Conservation (phyloP, 768 basidiomycete genomes). For the Pholiota microspora region DNA sequence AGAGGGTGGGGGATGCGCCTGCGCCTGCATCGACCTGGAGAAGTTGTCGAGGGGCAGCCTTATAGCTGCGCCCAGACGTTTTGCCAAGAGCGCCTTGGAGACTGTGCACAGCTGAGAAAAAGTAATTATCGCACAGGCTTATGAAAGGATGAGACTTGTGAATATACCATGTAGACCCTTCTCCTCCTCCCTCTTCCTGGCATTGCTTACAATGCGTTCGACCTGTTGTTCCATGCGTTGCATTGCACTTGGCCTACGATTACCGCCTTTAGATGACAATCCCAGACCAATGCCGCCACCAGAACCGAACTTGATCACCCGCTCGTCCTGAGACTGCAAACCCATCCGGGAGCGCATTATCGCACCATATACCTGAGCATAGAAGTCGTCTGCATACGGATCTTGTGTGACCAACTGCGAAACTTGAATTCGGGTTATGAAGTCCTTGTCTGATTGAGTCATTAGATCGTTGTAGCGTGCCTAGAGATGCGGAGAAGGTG, state of each 20-base stretch:
- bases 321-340: constrained; percentile 67
- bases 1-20: constrained; percentile 40
- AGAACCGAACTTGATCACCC: constrained; percentile 82
- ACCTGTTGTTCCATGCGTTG: constrained; percentile 94
- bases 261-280: constrained; percentile 62
- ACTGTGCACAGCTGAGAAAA: constrained; percentile 57
- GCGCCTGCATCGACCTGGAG: constrained; percentile 76
- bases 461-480: constrained; percentile 92
- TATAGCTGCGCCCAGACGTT: constrained; percentile 90
- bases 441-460: constrained; percentile 99
- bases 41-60: constrained; percentile 94
- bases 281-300: constrained; percentile 87
- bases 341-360: constrained; percentile 79
- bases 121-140: not conserved
- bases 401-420: constrained; percentile 97
- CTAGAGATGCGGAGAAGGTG: constrained; percentile 38
- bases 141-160: not conserved
- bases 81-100: constrained; percentile 93
- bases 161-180: constrained; percentile 61
- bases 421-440: constrained; percentile 98
- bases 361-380: constrained; percentile 93
- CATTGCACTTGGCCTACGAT: constrained; percentile 81
- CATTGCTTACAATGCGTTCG: constrained; percentile 92
- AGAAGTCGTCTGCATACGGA: constrained; percentile 97
- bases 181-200: constrained; percentile 82